Conservation (phyloP, 305 asterid species). For the Rubia balearica region DNA sequence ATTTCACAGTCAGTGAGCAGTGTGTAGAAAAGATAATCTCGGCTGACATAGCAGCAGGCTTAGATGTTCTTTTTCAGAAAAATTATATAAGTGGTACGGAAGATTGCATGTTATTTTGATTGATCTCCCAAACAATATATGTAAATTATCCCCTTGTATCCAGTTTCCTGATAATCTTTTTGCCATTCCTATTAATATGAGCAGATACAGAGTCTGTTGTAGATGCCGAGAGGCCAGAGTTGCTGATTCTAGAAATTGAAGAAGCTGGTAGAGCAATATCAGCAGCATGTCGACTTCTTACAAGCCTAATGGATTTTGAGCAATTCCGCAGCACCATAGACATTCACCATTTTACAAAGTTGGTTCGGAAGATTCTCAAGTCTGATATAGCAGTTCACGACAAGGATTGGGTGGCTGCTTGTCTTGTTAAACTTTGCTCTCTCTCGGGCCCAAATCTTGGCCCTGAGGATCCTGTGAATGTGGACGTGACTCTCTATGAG, state of each 20-base stretch:
- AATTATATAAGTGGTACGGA: slow-evolving; percentile 47
- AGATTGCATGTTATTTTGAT: slow-evolving; percentile 5
- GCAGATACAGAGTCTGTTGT: slow-evolving; percentile 33
- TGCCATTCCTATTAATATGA: slow-evolving; percentile 1
- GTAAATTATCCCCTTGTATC: neutral
- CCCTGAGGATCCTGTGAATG: slow-evolving; percentile 35
- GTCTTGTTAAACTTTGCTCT: slow-evolving; percentile 58
- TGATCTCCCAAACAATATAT: neutral
- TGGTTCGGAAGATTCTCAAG: slow-evolving; percentile 48
- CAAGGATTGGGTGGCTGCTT: slow-evolving; percentile 82
- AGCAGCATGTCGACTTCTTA: slow-evolving; percentile 58
- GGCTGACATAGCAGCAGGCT: slow-evolving; percentile 49
- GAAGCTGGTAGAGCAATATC: slow-evolving; percentile 69
- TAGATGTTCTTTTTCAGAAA: slow-evolving; percentile 52
- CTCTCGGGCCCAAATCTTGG: slow-evolving; percentile 26
- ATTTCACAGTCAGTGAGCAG: slow-evolving; percentile 33
- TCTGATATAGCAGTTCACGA: slow-evolving; percentile 47
- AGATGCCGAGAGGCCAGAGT: slow-evolving; percentile 38
- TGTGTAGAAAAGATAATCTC: slow-evolving; percentile 40
- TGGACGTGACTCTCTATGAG: slow-evolving; percentile 61
- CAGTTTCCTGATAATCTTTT: neutral
- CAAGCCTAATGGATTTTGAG: slow-evolving; percentile 49
- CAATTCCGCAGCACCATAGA: slow-evolving; percentile 31
- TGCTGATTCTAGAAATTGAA: slow-evolving; percentile 46
- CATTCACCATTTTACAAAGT: slow-evolving; percentile 28